A percentile compares a stretch with the other conserved stretches of the same genome.
These are phyloP conservation scores for Deuterostichococcus epilithicus DNA, from an alignment of 139 green algal species.

Conservation along the genomic window DNA sequence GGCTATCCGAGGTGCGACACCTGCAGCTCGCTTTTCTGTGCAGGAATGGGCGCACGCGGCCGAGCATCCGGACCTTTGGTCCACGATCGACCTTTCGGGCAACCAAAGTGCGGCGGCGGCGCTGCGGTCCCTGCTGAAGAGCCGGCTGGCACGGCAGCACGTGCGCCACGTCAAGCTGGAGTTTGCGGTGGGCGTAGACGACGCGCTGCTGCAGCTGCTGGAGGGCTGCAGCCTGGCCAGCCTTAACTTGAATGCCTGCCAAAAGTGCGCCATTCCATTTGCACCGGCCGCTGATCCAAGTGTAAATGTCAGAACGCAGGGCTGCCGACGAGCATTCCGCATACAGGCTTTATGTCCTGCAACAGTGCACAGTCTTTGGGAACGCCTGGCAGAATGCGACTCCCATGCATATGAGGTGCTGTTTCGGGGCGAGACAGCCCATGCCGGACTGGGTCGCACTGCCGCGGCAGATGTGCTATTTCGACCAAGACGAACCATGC, in stretches of 20 bases:
- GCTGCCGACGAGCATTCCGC: neutral
- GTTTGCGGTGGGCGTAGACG: constrained; percentile 14
- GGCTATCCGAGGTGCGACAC: too few species aligned
- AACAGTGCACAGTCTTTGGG: neutral
- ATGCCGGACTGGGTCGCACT: neutral
- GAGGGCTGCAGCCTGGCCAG: neutral
- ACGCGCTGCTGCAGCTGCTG: constrained; percentile 7
- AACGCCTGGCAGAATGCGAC: neutral
- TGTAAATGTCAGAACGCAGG: neutral
- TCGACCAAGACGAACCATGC: neutral
- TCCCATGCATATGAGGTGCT: neutral
- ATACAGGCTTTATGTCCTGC: neutral
- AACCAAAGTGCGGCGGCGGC: neutral
- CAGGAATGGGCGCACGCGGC: constrained; percentile 17
- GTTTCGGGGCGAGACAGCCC: too few species aligned
- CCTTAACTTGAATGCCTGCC: constrained; percentile 26
- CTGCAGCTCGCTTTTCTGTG: neutral
- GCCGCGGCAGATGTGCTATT: neutral
- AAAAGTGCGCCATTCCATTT: constrained; percentile 5
- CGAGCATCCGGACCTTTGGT: constrained; percentile 14
- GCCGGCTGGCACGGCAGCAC: neutral
- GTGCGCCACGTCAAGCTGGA: constrained; percentile 14
- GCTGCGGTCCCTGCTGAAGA: neutral
- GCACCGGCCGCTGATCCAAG: neutral
- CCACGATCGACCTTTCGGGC: constrained; percentile 9